phyloP scores from a whole-genome alignment of 352 stramenopile species.

The Phytophthora ohioensis region DNA sequence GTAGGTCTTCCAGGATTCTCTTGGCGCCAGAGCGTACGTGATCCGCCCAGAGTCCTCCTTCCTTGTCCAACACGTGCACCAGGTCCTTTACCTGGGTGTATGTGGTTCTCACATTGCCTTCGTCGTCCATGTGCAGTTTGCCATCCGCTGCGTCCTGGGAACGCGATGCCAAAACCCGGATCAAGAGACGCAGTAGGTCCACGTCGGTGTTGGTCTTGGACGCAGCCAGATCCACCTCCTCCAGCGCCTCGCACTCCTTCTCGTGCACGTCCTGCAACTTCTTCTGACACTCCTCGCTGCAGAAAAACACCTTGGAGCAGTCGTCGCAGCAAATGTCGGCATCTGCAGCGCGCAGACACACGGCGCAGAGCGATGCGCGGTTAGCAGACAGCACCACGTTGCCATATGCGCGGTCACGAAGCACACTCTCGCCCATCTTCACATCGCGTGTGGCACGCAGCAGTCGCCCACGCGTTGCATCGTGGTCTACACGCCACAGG shows the following conservation, averaged over 20 bases:
- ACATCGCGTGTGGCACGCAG: slow-evolving; percentile 38
- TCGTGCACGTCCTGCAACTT: slow-evolving; percentile 48
- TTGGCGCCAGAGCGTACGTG: slow-evolving; percentile 43
- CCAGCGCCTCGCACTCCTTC: slow-evolving; percentile 53
- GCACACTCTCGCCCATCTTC: slow-evolving; percentile 39
- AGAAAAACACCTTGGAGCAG: slow-evolving; percentile 59
- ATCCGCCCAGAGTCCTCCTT: slow-evolving; percentile 38
- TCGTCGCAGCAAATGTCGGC: slow-evolving; percentile 64
- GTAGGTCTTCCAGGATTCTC: slow-evolving; percentile 45
- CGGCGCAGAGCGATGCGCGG: slow-evolving; percentile 45
- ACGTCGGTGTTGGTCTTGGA: slow-evolving; percentile 49
- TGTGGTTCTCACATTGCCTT: slow-evolving; percentile 28
- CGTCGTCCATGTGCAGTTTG: slow-evolving; percentile 29
- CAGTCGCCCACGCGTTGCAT: slow-evolving; percentile 39
- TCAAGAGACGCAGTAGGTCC: slow-evolving; percentile 53
- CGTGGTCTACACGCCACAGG: slow-evolving; percentile 44
- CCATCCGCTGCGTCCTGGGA: slow-evolving; percentile 32
- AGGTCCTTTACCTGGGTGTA: slow-evolving; percentile 52
- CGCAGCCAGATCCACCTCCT: slow-evolving; percentile 54
- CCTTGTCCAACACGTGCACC: slow-evolving; percentile 46
- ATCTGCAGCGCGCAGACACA: slow-evolving; percentile 50
- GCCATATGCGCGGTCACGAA: slow-evolving; percentile 46
- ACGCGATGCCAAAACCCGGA: slow-evolving; percentile 47
- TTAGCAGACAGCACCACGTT: slow-evolving; percentile 46
- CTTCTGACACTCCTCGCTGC: slow-evolving; percentile 50